These are phyloP conservation scores for Agaricus sinodeliciosus DNA, from an alignment of 768 basidiomycete species.

Conservation along the genomic window DNA sequence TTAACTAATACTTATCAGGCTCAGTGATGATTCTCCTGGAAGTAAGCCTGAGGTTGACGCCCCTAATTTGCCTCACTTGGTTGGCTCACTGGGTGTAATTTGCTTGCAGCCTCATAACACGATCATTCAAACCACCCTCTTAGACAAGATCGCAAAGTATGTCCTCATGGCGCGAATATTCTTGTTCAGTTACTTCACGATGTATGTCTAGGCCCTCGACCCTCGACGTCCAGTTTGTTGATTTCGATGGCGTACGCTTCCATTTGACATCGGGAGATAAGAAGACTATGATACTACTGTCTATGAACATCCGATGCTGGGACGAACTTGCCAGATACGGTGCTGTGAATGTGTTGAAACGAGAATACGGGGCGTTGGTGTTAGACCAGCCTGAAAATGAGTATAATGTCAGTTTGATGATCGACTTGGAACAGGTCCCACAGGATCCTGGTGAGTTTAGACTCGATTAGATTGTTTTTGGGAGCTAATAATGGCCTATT, in stretches of 20 bases:
- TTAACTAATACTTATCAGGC: neutral
- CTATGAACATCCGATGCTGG: slow-evolving; percentile 98
- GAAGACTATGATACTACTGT: slow-evolving; percentile 77
- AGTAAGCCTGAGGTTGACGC: slow-evolving; percentile 32
- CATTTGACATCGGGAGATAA: slow-evolving; percentile 84
- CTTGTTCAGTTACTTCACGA: slow-evolving; percentile 9
- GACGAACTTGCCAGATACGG: slow-evolving; percentile 86
- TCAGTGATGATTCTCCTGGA: slow-evolving; percentile 76
- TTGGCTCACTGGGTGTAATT: neutral
- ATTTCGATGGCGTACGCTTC: slow-evolving; percentile 96
- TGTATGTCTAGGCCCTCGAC: slow-evolving; percentile 63
- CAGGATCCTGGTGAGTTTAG: slow-evolving; percentile 58
- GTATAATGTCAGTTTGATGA: slow-evolving; percentile 80
- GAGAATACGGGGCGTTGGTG: slow-evolving; percentile 78
- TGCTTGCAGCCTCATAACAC: slow-evolving; percentile 73
- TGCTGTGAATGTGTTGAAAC: slow-evolving; percentile 66
- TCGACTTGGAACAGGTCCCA: slow-evolving; percentile 86
- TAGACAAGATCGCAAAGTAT: slow-evolving; percentile 84
- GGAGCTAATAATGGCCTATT: neutral
- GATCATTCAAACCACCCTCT: slow-evolving; percentile 85
- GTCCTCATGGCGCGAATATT: neutral
- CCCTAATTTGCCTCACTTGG: neutral
- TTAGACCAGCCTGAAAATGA: slow-evolving; percentile 70
- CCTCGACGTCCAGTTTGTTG: slow-evolving; percentile 94
- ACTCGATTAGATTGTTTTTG: neutral